Evolutionary conservation across 2,329 filamentous ascomycete species (phyloP), one percentile per base, ranked within the genome.

Genomic region (Talaromyces sp.): DNA sequence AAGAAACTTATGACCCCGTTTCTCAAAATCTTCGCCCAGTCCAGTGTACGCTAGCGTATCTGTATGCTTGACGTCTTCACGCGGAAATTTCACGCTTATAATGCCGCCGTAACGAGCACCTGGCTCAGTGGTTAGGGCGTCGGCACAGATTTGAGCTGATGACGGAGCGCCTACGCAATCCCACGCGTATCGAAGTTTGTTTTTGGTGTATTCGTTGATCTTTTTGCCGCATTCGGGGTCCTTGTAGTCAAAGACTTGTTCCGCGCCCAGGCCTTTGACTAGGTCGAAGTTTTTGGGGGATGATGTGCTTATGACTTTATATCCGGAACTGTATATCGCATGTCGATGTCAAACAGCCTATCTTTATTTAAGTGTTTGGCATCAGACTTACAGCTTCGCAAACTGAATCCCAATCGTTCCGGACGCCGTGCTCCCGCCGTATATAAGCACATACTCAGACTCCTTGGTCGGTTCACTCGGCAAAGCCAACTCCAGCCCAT

Each of bases 371-470:
- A 7, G 40, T 25, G n/a, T n/a, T n/a, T n/a, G n/a, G n/a, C n/a
- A n/a, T n/a, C n/a, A n/a, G 5, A 43, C 67, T 62, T 59, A 73
- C 58, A 74, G 57, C 46, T 71, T 73, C 5, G 71, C 73, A 60
- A 75, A 69, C 58, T 77, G 74, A 39, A 76, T 75, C 0, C 65
- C 74, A 53, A 74, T 57, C 2, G 65, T 67, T 0, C 73, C 73
- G 1, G 69, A 73, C 5, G 72, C 72, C 1, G 72, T 1, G 37
- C 75, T 77, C 35, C 75, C 77, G 21, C 74, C 77, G 73, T 74
- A 80, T 13, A 79, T 67, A 5, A 80, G 65, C 3, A 80, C 63
- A 28, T 62, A 66, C 10, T 78, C 77, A 4, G 74, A 78, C 5
- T 72, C 66, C 4, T 72, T 65, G 4, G 81, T 65, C 2, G 76